Conservation (phyloP, 768 basidiomycete genomes). For the Pulveroboletus sp. region DNA sequence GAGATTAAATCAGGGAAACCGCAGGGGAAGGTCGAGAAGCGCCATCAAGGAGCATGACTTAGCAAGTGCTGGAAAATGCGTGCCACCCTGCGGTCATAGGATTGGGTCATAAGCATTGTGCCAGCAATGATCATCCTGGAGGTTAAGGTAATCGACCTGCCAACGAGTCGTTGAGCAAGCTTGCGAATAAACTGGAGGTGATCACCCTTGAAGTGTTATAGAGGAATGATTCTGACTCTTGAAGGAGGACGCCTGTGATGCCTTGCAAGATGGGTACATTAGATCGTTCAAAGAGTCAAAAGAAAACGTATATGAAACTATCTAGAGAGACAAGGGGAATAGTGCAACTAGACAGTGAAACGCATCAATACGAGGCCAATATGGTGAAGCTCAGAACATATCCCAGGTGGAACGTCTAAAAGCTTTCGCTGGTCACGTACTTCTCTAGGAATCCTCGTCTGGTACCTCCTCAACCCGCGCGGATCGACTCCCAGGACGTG, state of each 20-base stretch:
- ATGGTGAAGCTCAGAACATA: too few species aligned
- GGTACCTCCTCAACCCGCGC: constrained; percentile 44
- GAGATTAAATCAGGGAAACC: constrained; percentile 26
- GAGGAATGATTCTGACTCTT: constrained; percentile 55
- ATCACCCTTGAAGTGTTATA: background rate
- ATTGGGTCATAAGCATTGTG: background rate
- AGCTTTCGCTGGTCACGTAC: background rate
- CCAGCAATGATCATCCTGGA: background rate
- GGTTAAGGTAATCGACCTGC: constrained; percentile 40
- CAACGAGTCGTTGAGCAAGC: constrained; percentile 2
- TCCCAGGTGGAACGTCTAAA: background rate
- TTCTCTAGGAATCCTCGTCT: constrained; percentile 34
- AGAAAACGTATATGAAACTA: background rate
- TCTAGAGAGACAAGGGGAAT: constrained; percentile 1
- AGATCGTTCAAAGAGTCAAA: background rate
- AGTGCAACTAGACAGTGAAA: constrained; percentile 38
- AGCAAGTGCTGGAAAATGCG: constrained; percentile 6
- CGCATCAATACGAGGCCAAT: background rate
- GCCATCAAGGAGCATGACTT: constrained; percentile 12
- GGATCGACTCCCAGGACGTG: constrained; percentile 32
- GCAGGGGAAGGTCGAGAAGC: constrained; percentile 4
- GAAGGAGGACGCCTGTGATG: constrained; percentile 44
- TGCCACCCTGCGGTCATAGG: too few species aligned
- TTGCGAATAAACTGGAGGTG: constrained; percentile 32
- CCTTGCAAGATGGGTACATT: background rate